Conservation (phyloP, 2,329 filamentous ascomycete species). For the Penicillium italicum region DNA sequence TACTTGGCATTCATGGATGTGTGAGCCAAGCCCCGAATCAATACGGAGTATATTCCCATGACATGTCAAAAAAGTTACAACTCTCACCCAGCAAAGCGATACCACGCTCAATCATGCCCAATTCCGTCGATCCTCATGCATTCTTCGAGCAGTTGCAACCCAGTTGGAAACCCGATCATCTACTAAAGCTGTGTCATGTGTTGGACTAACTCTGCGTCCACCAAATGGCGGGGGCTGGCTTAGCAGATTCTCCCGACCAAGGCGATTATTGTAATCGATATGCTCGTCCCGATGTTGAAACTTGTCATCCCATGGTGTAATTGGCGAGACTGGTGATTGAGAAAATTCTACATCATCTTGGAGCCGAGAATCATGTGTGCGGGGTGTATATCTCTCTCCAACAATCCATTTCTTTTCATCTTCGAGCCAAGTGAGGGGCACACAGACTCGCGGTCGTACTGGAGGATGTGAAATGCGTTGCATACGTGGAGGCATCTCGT, state of each 20-base stretch:
- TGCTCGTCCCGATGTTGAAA: neutral
- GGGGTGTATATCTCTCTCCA: neutral
- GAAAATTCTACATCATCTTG: neutral
- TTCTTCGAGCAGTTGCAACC: conserved; percentile 24
- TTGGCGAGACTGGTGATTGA: neutral
- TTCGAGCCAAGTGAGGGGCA: conserved; percentile 31
- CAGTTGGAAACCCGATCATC: conserved; percentile 20
- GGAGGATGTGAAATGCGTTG: neutral
- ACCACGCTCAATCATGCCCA: neutral
- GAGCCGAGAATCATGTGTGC: neutral
- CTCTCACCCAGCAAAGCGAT: neutral
- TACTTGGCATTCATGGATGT: neutral
- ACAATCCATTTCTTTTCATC: conserved; percentile 30
- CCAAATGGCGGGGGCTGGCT: conserved; percentile 30
- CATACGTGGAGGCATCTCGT: neutral
- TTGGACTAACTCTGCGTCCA: conserved; percentile 16
- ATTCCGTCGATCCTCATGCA: conserved; percentile 10
- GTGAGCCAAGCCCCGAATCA: neutral
- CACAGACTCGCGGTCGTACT: conserved; percentile 7
- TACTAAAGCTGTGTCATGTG: conserved; percentile 7
- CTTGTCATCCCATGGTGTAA: neutral
- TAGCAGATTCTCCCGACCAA: neutral
- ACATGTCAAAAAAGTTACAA: neutral
- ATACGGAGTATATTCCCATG: neutral
- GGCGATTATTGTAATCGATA: neutral